Percentiles rank a stretch among this genome's conserved stretches.
phyloP scores from a whole-genome alignment of 2,329 filamentous ascomycete species.

The Aspergillus sclerotialis region DNA sequence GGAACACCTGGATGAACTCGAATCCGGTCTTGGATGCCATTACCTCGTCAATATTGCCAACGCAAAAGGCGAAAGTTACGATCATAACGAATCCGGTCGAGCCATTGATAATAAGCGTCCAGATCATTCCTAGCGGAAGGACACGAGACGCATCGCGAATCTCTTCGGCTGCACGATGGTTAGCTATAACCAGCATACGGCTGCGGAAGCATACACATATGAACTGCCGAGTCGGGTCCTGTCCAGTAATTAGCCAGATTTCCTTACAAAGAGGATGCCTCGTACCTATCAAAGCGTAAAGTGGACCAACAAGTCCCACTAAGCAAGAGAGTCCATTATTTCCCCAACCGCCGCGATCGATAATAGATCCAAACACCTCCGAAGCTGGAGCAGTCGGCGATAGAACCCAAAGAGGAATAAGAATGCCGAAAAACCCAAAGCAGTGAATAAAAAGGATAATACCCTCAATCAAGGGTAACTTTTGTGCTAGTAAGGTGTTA shows the following conservation, averaged over 20 bases:
- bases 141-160: slow-evolving; percentile 28
- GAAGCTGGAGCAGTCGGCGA: slow-evolving; percentile 20
- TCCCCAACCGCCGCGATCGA: slow-evolving; percentile 19
- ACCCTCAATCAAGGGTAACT: slow-evolving; percentile 23
- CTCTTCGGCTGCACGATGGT: slow-evolving; percentile 25
- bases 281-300: slow-evolving; percentile 15
- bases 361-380: slow-evolving; percentile 19
- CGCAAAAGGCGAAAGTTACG: slow-evolving; percentile 33
- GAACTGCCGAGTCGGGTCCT: background rate
- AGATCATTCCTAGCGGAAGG: slow-evolving; percentile 34
- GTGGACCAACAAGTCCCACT: slow-evolving; percentile 16
- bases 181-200: background rate
- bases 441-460: slow-evolving; percentile 25
- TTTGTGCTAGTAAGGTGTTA: slow-evolving; percentile 19
- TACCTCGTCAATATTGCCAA: slow-evolving; percentile 25
- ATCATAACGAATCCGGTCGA: slow-evolving; percentile 31
- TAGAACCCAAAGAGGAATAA: slow-evolving; percentile 17
- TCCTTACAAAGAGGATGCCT: too few relatives aligned
- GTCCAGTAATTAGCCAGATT: background rate
- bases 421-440: slow-evolving; percentile 23
- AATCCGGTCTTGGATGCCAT: slow-evolving; percentile 22
- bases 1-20: slow-evolving; percentile 30
- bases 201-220: background rate
- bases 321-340: slow-evolving; percentile 20
- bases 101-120: slow-evolving; percentile 28